Evolutionary conservation across 805 yeast genomes (phyloP).

Genomic region (Scheffersomyces amazonensis): DNA sequence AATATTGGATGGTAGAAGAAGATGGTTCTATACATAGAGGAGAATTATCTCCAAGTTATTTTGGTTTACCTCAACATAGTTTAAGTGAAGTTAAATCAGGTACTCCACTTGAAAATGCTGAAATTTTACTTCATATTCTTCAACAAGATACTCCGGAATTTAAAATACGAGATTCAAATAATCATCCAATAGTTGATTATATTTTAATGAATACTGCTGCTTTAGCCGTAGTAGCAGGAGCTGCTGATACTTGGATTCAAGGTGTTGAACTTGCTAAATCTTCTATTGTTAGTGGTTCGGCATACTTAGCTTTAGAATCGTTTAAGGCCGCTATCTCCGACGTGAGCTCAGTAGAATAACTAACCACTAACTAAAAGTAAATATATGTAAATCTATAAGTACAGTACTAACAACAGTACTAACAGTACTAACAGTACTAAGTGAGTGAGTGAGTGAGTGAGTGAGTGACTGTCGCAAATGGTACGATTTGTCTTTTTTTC

Average conservation of each 20-base stretch:
- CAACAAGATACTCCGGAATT: slow-evolving; percentile 45
- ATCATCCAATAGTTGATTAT: slow-evolving; percentile 76
- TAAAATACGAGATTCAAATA: slow-evolving; percentile 35
- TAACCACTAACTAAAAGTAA: too few species aligned
- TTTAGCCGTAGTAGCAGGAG: slow-evolving; percentile 73
- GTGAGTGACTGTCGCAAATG: too few species aligned
- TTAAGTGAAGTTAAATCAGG: slow-evolving; percentile 72
- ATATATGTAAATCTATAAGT: too few species aligned
- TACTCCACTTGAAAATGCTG: slow-evolving; percentile 85
- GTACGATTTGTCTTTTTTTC: too few species aligned
- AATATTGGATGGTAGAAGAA: slow-evolving; percentile 67
- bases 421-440: too few species aligned
- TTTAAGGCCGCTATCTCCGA: slow-evolving; percentile 36
- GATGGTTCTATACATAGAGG: slow-evolving; percentile 42
- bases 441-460: too few species aligned
- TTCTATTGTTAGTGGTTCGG: slow-evolving; percentile 66
- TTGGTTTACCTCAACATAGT: slow-evolving; percentile 74
- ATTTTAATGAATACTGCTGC: slow-evolving; percentile 90
- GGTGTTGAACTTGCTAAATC: slow-evolving; percentile 76
- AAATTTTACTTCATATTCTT: slow-evolving; percentile 41
- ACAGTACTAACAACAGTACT: too few species aligned
- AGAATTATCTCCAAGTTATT: slow-evolving; percentile 67
- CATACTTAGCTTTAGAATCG: slow-evolving; percentile 53
- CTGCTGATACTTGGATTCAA: slow-evolving; percentile 63
- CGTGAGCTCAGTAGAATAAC: too few species aligned